Evolutionary conservation across 1,284 basidiomycete genomes (phyloP), one percentile per base, ranked within the genome.

Genomic region (Pisolithus thermaeus): DNA sequence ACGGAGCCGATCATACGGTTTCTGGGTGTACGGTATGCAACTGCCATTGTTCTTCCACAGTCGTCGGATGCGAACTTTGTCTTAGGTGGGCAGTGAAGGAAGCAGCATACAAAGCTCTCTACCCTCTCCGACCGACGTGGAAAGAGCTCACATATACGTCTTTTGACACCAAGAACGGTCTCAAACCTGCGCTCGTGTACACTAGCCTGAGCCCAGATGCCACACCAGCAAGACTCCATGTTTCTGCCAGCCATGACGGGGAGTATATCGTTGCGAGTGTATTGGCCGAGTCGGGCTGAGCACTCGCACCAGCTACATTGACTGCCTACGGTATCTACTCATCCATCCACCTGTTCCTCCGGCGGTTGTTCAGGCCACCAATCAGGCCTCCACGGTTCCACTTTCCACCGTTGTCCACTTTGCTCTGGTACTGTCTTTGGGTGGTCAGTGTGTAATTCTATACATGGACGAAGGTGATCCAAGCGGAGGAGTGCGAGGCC

Each of bases 71-170:
- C 18, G 54, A 47, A 30, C 46, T 20, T 51, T 30, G 28, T 30
- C 8, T 3, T 30, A 92, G 90, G 32, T 93, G 89, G 89, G 79
- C 84, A 43, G 75, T 88, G 35, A 97, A 97, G 63, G 93, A 96
- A 71, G 90, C 93, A 0, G 83, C 87, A 0, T 95, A 93, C 73
- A 96, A 97, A 66, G 90, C 93, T 0, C 62, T 93, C 51, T 91
- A 83, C 59, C 84, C 88, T 2, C 61, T 77, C 39, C 71, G 66
- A 20, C 79, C 87, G n/a, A 80, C 78, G 2, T 94, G 91, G 91
- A 87, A 90, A 62, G 81, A 92, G 32, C 68, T 94, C 49, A 79
- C 79, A 2, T 84, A 81, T 53, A 65, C 61, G 48, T 61, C 72
- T 30, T 60, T 74, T 20, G 61, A 63, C n/a, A 28, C 54, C 20